Evolutionary conservation across 306 rosid genomes (phyloP).

Genomic region (Malus domestica): DNA sequence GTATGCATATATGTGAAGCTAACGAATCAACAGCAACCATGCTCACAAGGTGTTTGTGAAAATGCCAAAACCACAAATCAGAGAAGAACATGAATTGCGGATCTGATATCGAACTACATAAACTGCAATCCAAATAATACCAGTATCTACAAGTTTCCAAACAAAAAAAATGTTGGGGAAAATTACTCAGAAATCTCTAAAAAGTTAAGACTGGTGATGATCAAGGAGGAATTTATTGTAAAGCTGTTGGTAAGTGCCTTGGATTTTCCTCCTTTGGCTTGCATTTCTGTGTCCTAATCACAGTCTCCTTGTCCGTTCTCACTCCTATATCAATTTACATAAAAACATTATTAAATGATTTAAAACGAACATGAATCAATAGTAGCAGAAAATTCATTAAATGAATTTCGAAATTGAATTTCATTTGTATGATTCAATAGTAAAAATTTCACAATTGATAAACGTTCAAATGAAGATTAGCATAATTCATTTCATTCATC

Average conservation of each 20-base stretch:
- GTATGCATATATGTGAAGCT: neutral
- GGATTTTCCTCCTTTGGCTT: conserved; percentile 57
- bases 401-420: too few relatives aligned
- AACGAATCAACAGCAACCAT: neutral
- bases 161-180: too few relatives aligned
- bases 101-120: neutral
- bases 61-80: neutral
- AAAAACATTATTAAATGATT: neutral
- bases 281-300: conserved; percentile 72
- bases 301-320: conserved; percentile 51
- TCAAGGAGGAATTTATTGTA: too few relatives aligned
- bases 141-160: neutral
- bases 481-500: neutral
- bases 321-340: conserved; percentile 39
- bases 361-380: neutral
- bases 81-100: neutral
- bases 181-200: too few relatives aligned
- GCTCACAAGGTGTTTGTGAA: neutral
- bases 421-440: neutral
- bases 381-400: neutral
- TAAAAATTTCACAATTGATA: neutral
- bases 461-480: neutral
- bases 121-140: neutral
- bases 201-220: too few relatives aligned
- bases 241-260: conserved; percentile 44